Evolutionary conservation across 1,284 basidiomycete species (phyloP).

Genomic region (Cutaneotrichosporon cavernicola): DNA sequence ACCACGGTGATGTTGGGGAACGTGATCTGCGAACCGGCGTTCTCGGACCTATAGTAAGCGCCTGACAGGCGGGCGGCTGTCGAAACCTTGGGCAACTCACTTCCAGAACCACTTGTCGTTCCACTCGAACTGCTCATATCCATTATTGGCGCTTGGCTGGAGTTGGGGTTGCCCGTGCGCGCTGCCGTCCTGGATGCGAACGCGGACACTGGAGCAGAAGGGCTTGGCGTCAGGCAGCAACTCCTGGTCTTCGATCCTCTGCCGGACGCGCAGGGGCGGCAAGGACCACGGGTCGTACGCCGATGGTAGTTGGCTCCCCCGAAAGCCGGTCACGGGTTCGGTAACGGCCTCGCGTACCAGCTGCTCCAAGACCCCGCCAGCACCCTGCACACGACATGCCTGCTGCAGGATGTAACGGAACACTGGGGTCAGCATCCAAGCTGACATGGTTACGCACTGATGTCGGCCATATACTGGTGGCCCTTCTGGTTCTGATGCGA

Average conservation of each 20-base stretch:
- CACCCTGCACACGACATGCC: neutral
- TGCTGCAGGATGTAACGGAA: slow-evolving; percentile 7
- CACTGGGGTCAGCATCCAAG: neutral
- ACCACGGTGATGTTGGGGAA: slow-evolving; percentile 14
- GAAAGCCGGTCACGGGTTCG: neutral
- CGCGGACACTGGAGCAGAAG: slow-evolving; percentile 7
- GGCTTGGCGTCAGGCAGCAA: neutral
- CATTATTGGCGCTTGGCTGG: neutral
- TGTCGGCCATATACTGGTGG: slow-evolving; percentile 15
- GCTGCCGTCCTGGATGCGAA: slow-evolving; percentile 2
- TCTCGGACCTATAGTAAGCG: neutral
- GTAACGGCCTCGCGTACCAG: neutral
- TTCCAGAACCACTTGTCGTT: slow-evolving; percentile 15
- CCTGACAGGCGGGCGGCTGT: neutral
- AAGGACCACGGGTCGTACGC: slow-evolving; percentile 10
- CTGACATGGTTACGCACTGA: neutral
- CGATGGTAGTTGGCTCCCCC: neutral
- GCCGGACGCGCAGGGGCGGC: slow-evolving; percentile 10
- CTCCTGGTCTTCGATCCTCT: neutral
- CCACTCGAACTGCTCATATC: neutral
- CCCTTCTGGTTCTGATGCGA: slow-evolving; percentile 15
- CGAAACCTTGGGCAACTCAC: neutral
- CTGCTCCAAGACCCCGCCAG: neutral
- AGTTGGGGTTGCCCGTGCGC: neutral
- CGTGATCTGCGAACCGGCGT: slow-evolving; percentile 9